phyloP scores from a whole-genome alignment of 371 early-diverging fungal species.

The Mortierella sp. region DNA sequence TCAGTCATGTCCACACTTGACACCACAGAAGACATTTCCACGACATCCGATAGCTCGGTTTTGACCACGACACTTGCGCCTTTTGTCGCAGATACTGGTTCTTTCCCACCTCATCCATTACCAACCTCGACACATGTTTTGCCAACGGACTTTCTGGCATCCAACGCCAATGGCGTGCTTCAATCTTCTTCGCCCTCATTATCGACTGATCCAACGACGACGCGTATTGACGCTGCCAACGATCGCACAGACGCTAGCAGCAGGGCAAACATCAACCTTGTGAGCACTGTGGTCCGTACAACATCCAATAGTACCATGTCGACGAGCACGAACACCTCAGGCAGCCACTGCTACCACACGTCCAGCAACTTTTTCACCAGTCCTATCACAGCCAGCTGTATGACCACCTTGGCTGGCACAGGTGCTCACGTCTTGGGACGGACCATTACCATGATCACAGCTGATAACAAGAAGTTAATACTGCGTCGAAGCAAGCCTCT shows the following conservation, averaged over 20 bases:
- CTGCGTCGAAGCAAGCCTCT: conserved; percentile 38
- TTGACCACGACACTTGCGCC: too few relatives aligned
- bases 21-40: too few relatives aligned
- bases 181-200: too few relatives aligned
- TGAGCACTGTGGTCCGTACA: background rate
- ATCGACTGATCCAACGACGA: too few relatives aligned
- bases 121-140: too few relatives aligned
- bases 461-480: conserved; percentile 21
- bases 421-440: conserved; percentile 33
- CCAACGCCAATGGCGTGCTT: too few relatives aligned
- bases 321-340: background rate
- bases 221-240: too few relatives aligned
- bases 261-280: background rate
- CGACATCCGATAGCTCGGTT: too few relatives aligned
- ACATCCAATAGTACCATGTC: background rate
- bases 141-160: too few relatives aligned
- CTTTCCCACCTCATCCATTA: too few relatives aligned
- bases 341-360: conserved; percentile 10
- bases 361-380: conserved; percentile 36
- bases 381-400: conserved; percentile 35
- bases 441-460: conserved; percentile 44
- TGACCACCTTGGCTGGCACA: conserved; percentile 39
- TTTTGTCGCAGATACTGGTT: too few relatives aligned
- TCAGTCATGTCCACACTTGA: too few relatives aligned
- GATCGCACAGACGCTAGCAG: background rate